A percentile compares a stretch with the other conserved stretches of the same genome.
phyloP scores from a whole-genome alignment of 179 eudicot species.

The Dionaea muscipula region DNA sequence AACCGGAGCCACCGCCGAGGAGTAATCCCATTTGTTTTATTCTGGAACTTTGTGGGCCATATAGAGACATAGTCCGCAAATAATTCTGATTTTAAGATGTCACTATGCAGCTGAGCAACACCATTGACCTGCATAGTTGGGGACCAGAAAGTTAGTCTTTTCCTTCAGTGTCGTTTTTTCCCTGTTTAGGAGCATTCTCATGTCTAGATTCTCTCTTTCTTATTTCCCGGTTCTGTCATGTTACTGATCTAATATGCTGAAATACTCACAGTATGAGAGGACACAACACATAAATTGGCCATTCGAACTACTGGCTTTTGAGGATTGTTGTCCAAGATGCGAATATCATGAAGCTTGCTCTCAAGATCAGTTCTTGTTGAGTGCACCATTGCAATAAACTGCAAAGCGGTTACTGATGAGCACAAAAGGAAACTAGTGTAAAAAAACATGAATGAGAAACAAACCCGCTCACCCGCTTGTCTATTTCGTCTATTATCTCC shows the following conservation, averaged over 20 bases:
- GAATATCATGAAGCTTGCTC: conserved; percentile 46
- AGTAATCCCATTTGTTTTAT: conserved; percentile 95
- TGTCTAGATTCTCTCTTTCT: not conserved
- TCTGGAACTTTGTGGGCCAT: conserved; percentile 96
- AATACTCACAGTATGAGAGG: conserved; percentile 71
- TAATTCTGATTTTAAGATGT: conserved; percentile 73
- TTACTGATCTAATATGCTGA: not conserved
- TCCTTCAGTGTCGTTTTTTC: not conserved
- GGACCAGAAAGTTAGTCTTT: not conserved
- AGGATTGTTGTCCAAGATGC: conserved; percentile 76
- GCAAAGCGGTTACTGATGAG: conserved; percentile 12
- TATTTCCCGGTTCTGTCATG: not conserved
- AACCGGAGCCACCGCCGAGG: conserved; percentile 95
- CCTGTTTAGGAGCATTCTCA: not conserved
- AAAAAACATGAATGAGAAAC: conserved; percentile 4
- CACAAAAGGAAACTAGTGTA: not conserved
- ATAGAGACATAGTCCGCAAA: conserved; percentile 90
- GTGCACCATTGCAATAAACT: conserved; percentile 64
- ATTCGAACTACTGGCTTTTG: conserved; percentile 87
- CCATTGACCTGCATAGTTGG: conserved; percentile 72
- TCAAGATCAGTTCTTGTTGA: conserved; percentile 66
- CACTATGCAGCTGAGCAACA: conserved; percentile 96
- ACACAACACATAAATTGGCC: conserved; percentile 97
- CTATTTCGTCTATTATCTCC: conserved; percentile 94
- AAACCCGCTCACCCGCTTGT: conserved; percentile 51